Percentiles rank a stretch among this genome's conserved stretches.
Conservation (phyloP, 129 eudicot species). For the Flaveria linearis region DNA sequence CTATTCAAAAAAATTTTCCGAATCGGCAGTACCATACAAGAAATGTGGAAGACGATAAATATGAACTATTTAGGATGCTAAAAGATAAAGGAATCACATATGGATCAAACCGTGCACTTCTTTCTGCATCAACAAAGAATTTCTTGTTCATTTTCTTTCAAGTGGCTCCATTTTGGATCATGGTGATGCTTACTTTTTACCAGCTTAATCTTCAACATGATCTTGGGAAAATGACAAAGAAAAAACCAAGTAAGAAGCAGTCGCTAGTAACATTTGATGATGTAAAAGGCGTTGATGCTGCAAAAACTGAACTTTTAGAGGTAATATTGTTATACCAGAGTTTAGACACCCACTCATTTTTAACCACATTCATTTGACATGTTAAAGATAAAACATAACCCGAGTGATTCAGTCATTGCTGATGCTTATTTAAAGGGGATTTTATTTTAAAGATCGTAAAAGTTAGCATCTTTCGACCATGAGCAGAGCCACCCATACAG, state of each 20-base stretch:
- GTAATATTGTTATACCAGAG: neutral
- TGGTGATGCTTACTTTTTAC: slow-evolving; percentile 41
- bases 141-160: slow-evolving; percentile 39
- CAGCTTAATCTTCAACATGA: slow-evolving; percentile 39
- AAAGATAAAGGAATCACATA: slow-evolving; percentile 35
- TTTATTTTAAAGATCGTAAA: slow-evolving; percentile 9
- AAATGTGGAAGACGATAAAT: slow-evolving; percentile 43
- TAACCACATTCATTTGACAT: neutral
- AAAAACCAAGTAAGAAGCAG: slow-evolving; percentile 39
- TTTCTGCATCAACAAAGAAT: slow-evolving; percentile 34
- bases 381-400: neutral
- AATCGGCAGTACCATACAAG: slow-evolving; percentile 39
- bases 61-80: slow-evolving; percentile 31
- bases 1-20: slow-evolving; percentile 16
- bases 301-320: slow-evolving; percentile 44
- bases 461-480: slow-evolving; percentile 6
- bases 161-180: slow-evolving; percentile 44
- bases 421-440: neutral
- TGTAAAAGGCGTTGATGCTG: slow-evolving; percentile 48
- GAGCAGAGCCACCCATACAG: slow-evolving; percentile 15
- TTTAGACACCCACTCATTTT: neutral
- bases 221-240: slow-evolving; percentile 38
- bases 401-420: neutral
- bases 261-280: slow-evolving; percentile 43
- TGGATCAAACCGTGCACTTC: slow-evolving; percentile 39